phyloP scores from a whole-genome alignment of 345 rosid species.

The Aurinia saxatilis region DNA sequence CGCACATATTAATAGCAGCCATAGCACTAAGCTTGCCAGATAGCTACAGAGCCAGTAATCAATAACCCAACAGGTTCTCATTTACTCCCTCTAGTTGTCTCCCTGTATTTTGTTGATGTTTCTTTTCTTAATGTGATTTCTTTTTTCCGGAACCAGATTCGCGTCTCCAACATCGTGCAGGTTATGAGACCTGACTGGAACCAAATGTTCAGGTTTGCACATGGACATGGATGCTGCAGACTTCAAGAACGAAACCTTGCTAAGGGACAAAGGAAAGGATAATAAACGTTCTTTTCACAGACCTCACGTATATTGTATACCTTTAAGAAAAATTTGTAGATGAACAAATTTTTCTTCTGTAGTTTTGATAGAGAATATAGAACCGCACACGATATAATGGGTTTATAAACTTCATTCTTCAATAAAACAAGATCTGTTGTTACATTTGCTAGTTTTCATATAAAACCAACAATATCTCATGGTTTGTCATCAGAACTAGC shows the following conservation, averaged over 20 bases:
- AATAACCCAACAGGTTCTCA: background rate
- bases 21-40: background rate
- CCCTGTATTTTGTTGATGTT: background rate
- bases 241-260: background rate
- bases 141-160: background rate
- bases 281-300: background rate
- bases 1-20: background rate
- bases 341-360: background rate
- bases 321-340: background rate
- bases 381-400: background rate
- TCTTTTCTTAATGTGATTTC: background rate
- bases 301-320: constrained; percentile 8
- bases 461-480: background rate
- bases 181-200: background rate
- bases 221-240: background rate
- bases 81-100: background rate
- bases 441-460: background rate
- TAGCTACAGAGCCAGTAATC: background rate
- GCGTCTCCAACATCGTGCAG: background rate
- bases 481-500: background rate
- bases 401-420: background rate
- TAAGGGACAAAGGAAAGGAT: background rate
- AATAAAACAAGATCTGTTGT: constrained; percentile 11
- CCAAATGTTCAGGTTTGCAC: background rate
- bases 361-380: background rate